Conservation (phyloP, 75 land plant species). For the Larix kaempferi region DNA sequence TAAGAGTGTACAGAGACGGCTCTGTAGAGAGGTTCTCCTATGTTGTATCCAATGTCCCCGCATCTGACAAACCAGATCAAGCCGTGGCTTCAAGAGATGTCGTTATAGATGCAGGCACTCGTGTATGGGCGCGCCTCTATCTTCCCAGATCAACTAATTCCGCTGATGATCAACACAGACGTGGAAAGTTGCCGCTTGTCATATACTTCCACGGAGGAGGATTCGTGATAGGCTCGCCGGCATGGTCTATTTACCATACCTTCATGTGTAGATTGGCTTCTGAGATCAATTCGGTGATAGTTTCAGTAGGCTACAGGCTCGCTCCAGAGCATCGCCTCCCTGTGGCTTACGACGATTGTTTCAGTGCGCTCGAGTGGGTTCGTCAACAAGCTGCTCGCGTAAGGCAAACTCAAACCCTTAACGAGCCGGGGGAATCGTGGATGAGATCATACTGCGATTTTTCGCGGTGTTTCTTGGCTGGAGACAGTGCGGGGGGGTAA, state of each 20-base stretch:
- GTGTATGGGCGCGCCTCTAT: conserved; percentile 51
- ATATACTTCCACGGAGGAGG: conserved; percentile 82
- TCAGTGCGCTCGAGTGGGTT: conserved; percentile 43
- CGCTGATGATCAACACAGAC: background rate
- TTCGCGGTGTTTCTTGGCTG: conserved; percentile 33
- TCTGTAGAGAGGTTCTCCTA: conserved; percentile 38
- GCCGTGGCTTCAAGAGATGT: conserved; percentile 25
- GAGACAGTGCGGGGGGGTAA: background rate
- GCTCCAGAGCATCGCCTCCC: conserved; percentile 67
- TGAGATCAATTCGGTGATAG: conserved; percentile 19
- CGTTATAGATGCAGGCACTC: conserved; percentile 17
- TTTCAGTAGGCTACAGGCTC: conserved; percentile 60
- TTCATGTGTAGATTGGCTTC: conserved; percentile 40
- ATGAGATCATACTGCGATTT: conserved; percentile 24
- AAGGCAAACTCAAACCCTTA: background rate
- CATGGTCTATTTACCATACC: conserved; percentile 36
- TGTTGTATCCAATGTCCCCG: conserved; percentile 23
- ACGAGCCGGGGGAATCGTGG: conserved; percentile 11
- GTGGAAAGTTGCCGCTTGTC: conserved; percentile 45
- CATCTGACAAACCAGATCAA: conserved; percentile 15
- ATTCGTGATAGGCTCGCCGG: conserved; percentile 45
- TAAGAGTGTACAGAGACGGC: conserved; percentile 42
- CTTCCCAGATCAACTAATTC: conserved; percentile 14
- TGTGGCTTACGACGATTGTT: conserved; percentile 51
- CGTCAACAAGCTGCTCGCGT: background rate